Conservation (phyloP, 2,329 filamentous ascomycete genomes). For the Hypoxylon sp. region DNA sequence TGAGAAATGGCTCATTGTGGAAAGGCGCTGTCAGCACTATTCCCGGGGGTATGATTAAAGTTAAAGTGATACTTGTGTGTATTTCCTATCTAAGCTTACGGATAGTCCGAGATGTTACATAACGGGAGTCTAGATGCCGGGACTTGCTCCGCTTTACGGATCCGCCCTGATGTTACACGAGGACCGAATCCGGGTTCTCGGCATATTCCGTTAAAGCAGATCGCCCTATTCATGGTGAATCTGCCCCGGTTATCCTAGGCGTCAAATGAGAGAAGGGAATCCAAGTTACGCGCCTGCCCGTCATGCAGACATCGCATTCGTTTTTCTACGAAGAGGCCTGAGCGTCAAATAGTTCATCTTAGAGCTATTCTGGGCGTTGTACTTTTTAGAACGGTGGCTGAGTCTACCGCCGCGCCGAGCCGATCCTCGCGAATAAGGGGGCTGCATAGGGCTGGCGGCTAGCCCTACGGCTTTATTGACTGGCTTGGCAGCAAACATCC, state of each 20-base stretch:
- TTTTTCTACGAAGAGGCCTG: neutral
- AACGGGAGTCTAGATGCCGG: constrained; percentile 10
- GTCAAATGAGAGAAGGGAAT: constrained; percentile 19
- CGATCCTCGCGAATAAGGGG: constrained; percentile 22
- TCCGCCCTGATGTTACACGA: constrained; percentile 40
- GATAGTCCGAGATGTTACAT: constrained; percentile 19
- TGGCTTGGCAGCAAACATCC: constrained; percentile 21
- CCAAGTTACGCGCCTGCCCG: constrained; percentile 10
- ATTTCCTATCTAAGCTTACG: constrained; percentile 23
- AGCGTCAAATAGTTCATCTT: neutral
- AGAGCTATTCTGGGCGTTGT: neutral
- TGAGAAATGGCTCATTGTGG: neutral
- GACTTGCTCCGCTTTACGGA: constrained; percentile 35
- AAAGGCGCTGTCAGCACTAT: constrained; percentile 3
- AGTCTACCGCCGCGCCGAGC: constrained; percentile 26
- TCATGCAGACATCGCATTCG: constrained; percentile 16
- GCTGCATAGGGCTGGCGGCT: constrained; percentile 43
- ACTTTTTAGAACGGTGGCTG: constrained; percentile 18
- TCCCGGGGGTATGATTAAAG: constrained; percentile 12
- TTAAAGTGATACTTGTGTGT: neutral
- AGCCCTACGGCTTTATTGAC: constrained; percentile 34
- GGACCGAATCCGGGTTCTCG: constrained; percentile 35
- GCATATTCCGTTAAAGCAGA: constrained; percentile 25
- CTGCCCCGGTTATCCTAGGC: constrained; percentile 6
- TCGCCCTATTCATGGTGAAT: constrained; percentile 1